phyloP scores from a whole-genome alignment of 257 asterid species.

The Linderniella brevidens region DNA sequence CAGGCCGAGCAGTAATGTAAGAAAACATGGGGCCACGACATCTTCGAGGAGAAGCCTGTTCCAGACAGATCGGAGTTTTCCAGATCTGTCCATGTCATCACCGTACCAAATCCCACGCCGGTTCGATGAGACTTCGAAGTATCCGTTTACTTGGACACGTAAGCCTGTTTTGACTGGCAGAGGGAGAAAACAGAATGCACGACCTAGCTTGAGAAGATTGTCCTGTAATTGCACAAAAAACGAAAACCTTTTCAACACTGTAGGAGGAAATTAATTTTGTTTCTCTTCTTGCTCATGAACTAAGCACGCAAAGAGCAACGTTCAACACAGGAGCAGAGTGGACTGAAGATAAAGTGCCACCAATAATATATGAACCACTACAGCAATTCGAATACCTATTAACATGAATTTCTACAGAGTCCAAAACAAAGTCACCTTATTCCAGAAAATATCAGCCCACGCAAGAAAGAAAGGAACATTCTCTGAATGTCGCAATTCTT shows the following conservation, averaged over 20 bases:
- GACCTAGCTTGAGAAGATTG: slow-evolving; percentile 44
- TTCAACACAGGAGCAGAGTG: too few species aligned
- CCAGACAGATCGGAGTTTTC: slow-evolving; percentile 91
- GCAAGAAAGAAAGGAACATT: too few species aligned
- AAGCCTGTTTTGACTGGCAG: slow-evolving; percentile 92
- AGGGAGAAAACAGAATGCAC: slow-evolving; percentile 94
- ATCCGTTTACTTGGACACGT: slow-evolving; percentile 69
- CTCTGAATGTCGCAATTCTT: too few species aligned
- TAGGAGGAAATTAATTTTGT: slow-evolving; percentile 4
- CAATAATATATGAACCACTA: too few species aligned
- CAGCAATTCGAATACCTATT: too few species aligned
- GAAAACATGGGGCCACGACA: slow-evolving; percentile 71
- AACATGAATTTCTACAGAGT: too few species aligned
- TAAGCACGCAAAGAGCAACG: too few species aligned
- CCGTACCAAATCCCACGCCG: slow-evolving; percentile 99
- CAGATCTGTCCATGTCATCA: slow-evolving; percentile 96
- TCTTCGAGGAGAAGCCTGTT: slow-evolving; percentile 89
- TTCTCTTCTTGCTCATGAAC: too few species aligned
- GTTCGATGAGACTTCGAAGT: slow-evolving; percentile 90
- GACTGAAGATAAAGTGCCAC: too few species aligned
- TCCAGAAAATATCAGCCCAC: too few species aligned
- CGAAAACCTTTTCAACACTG: neutral
- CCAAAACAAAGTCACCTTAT: too few species aligned
- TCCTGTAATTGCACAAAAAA: slow-evolving; percentile 35
- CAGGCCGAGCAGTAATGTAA: slow-evolving; percentile 43